A percentile compares a stretch with the other conserved stretches of the same genome.
Evolutionary conservation across 176 grass and related monocot genomes (phyloP).

Genomic region (Oropetium thomaeum): DNA sequence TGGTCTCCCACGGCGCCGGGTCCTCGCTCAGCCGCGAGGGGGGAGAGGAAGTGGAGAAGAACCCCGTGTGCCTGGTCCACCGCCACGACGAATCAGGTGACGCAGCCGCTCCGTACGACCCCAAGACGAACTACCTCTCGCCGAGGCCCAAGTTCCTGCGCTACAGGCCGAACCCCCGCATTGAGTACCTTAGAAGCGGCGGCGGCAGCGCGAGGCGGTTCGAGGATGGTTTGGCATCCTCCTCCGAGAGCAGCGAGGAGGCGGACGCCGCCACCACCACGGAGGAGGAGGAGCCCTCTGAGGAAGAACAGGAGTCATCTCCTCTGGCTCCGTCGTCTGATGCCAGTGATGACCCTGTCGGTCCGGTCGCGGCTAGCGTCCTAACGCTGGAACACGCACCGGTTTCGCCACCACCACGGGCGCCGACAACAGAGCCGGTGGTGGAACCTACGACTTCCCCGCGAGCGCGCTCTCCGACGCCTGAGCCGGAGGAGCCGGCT

Average conservation of each 20-base stretch:
- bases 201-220: constrained; percentile 23
- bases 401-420: not conserved
- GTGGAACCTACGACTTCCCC: not conserved
- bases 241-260: constrained; percentile 58
- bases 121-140: constrained; percentile 84
- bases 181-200: constrained; percentile 34
- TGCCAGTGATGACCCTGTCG: not conserved
- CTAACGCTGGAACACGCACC: not conserved
- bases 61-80: not conserved
- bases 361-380: not conserved
- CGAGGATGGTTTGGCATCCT: constrained; percentile 59
- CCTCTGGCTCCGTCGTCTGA: constrained; percentile 7
- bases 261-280: constrained; percentile 4
- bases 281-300: constrained; percentile 41
- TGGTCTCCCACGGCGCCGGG: not conserved
- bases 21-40: not conserved
- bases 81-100: not conserved
- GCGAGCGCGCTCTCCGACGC: not conserved
- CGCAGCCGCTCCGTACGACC: constrained; percentile 62
- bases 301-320: constrained; percentile 26
- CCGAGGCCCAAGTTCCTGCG: constrained; percentile 83
- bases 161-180: constrained; percentile 70
- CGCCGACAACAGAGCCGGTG: not conserved
- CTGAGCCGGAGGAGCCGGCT: constrained; percentile 1
- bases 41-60: not conserved